Base-by-base conservation (phyloP, 306 rosid genomes). In the Lathyrus oleraceus region DNA sequence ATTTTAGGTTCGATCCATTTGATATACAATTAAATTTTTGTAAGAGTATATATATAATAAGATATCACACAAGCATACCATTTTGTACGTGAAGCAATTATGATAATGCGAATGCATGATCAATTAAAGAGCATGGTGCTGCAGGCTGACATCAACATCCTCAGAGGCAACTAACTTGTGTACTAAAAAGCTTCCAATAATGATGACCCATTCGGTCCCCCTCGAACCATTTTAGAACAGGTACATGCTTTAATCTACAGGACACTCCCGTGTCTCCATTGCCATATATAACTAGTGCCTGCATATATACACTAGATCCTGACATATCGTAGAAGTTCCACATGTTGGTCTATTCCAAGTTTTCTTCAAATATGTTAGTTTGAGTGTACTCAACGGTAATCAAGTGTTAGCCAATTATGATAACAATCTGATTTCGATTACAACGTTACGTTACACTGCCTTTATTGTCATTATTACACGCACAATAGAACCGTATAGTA, bases 131-230 rank as follows among this genome's bases (percentile, higher is more conserved):
- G 20, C 38, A 65, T n/a, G 62, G 9, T 21, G 10, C 16, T 30
- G 43, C 69, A 76, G 57, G 20, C 48, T 16, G 30, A 36, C 16
- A 15, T 43, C 12, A 15, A 45, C 35, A 67, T 47, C 69, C 62
- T 75, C 63, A 65, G 25, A 59, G 15, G 54, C 80, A 76, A 76
- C 64, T 27, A 69, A 69, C 49, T 69, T 20, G 19, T 43, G 51
- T 35, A 43, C 11, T 8, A n/a, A 63, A 52, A 64, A 54, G 60
- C 66, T 75, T 53, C 17, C 58, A 53, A 25, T 40, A 53, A 25
- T 40, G 17, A 63, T 63, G 25, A 15, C 45, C 14, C 2, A 23
- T 73, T 53, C n/a, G 19, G 28, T 17, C 21, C 30, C 30, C 13
- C 20, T 36, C 39, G 61, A 44, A 20, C 49, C 68, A 56, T 32